Evolutionary conservation across 202 grass and related monocot species (phyloP), one percentile per base, ranked within the genome.

Genomic region (Miscanthus sacchariflorus): DNA sequence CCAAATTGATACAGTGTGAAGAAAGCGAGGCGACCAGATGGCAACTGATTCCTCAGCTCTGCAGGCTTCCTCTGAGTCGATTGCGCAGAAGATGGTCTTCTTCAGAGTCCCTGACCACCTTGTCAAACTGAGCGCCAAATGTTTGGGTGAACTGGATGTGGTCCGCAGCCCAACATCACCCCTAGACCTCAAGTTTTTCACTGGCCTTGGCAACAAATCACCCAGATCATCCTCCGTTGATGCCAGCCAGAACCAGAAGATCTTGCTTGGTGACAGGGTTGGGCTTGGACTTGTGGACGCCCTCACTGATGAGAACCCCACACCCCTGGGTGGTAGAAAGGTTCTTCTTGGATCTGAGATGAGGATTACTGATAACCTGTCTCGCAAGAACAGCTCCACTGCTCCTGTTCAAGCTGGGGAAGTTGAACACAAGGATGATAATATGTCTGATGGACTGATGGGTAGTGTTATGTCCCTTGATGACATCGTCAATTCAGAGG

Each of bases 151-250:
- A 27, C 59, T 92, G 80, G 91, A 92, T 76, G 87, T 81, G 0
- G 91, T 89, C 33, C 70, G 87, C 84, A 95, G 94, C 18, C 94
- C 94, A 27, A 93, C 89, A 12, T 93, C 94, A 0, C 91, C 94
- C 38, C 81, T 95, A 30, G 94, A 95, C 64, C 84, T 95, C 33
- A 89, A 93, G 56, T 87, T 95, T 69, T 95, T 93, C 87, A 46
- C 88, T 17, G 68, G 80, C 77, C 83, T 93, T 58, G 93, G 89
- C 48, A 75, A 86, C 52, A 91, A 84, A 81, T 95, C 89, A 58
- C 89, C 91, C 8, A 83, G 90, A 82, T 93, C 94, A 76, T 81
- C 84, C 18, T 88, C 87, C 45, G 58, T 80, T 43, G 87, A 91
- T 43, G 81, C 11, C 10, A 73, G 54, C 50, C 90, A 89, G 76